Evolutionary conservation across 495 filamentous ascomycete species (phyloP).

Genomic region (Cudoniella acicularis): DNA sequence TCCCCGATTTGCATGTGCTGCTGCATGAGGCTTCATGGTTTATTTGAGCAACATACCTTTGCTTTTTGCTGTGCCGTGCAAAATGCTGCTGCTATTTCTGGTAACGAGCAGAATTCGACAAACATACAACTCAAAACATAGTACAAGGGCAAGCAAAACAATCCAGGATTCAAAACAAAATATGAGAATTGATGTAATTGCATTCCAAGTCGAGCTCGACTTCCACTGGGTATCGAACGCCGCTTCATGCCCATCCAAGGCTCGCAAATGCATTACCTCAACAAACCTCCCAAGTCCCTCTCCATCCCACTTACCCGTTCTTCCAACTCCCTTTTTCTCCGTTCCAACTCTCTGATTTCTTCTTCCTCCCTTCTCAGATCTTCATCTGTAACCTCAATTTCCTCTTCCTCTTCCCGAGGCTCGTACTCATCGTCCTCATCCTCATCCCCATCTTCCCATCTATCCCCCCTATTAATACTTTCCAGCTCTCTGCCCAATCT

Average conservation of each 20-base stretch:
- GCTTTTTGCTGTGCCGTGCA: too few relatives aligned
- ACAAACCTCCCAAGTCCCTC: constrained; percentile 67
- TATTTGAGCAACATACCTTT: too few relatives aligned
- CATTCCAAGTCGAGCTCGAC: background rate
- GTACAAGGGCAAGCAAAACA: too few relatives aligned
- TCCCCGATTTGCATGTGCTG: too few relatives aligned
- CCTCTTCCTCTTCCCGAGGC: constrained; percentile 27
- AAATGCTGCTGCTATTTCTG: too few relatives aligned
- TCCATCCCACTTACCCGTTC: constrained; percentile 76
- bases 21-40: too few relatives aligned
- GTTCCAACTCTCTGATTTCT: constrained; percentile 72
- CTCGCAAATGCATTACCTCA: constrained; percentile 14
- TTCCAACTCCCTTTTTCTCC: constrained; percentile 73
- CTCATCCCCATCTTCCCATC: constrained; percentile 41
- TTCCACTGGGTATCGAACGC: constrained; percentile 7
- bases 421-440: constrained; percentile 36
- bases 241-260: background rate
- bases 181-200: background rate
- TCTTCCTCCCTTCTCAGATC: constrained; percentile 75
- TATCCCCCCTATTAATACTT: constrained; percentile 59
- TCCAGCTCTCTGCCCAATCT: constrained; percentile 73
- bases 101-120: too few relatives aligned
- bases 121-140: too few relatives aligned
- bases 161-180: too few relatives aligned
- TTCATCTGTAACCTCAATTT: constrained; percentile 57